Base-by-base conservation (phyloP, 2,329 filamentous ascomycete genomes). In the Colletotrichum gloeosporioides region DNA sequence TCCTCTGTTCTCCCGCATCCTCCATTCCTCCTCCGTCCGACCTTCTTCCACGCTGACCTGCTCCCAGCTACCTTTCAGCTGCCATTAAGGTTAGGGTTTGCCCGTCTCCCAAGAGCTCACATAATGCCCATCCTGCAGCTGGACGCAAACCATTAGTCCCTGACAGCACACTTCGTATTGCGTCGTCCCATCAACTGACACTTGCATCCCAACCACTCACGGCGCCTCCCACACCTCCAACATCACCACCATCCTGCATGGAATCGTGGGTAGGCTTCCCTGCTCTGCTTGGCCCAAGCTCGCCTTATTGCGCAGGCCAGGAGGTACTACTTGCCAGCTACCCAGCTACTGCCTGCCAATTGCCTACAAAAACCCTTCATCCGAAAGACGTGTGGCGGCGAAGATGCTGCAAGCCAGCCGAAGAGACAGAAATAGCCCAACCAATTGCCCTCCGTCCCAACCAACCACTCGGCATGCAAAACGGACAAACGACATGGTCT, bases 181-280 rank as follows among this genome's bases (percentile, higher is more conserved):
- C 61, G 10, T 68, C 64, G 44, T 73, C 70, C 63, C 74, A 65
- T 65, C 71, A 69, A 74, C 74, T 76, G 74, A 74, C 70, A 74
- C 64, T 32, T 74, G 49, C 71, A 74, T 66, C n/a, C 8, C 29
- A n/a, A 22, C 74, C 71, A 76, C 71, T 55, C 13, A 61, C 10
- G 67, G 34, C 16, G 29, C 31, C 10, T 66, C 18, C 64, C 74
- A 61, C 74, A 61, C 49, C 69, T 55, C 72, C 68, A 49, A 22
- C 55, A 22, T 15, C 18, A 9, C 25, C 34, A 29, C 57, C 29
- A 62, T 53, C 57, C 55, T 73, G 69, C 73, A 69, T 67, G 36
- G 27, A 32, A 44, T 34, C 32, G 72, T 73, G 32, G 39, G 57
- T 9, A 25, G 36, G 18, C 39, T 64, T 53, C 64, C 29, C 67